phyloP scores from a whole-genome alignment of 352 stramenopile species.

The Phytophthora macrochlamydospora region DNA sequence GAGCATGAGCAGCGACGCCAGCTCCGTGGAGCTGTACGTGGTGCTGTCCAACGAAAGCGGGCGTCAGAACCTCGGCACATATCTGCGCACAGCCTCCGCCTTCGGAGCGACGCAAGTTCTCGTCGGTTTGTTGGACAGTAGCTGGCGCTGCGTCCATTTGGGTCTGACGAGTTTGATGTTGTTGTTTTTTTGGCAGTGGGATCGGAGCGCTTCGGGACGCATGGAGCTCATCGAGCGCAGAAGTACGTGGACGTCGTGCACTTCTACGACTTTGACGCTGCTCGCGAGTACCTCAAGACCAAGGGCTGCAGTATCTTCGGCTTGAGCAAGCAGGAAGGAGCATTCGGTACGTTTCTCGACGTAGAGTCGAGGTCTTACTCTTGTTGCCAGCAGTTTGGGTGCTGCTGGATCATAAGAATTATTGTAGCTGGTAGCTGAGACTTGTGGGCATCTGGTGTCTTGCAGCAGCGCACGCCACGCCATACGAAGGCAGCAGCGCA shows the following conservation, averaged over 20 bases:
- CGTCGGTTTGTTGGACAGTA: constrained; percentile 50
- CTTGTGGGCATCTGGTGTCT: constrained; percentile 12
- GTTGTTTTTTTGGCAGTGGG: constrained; percentile 44
- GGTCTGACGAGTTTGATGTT: constrained; percentile 4
- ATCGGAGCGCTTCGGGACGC: constrained; percentile 76
- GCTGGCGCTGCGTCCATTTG: background rate
- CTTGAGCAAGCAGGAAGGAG: constrained; percentile 36
- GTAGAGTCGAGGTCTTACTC: background rate
- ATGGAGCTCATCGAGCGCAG: constrained; percentile 76
- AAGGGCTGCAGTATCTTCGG: constrained; percentile 69
- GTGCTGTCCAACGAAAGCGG: constrained; percentile 78
- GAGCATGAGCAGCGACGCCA: constrained; percentile 17
- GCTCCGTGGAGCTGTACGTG: constrained; percentile 58
- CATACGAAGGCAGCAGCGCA: constrained; percentile 58
- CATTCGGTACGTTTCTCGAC: constrained; percentile 33
- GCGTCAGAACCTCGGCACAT: constrained; percentile 81
- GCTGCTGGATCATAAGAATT: background rate
- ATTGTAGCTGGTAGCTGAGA: constrained; percentile 10
- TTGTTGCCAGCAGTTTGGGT: constrained; percentile 23
- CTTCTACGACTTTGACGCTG: constrained; percentile 73
- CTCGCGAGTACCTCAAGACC: constrained; percentile 55
- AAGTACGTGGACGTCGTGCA: constrained; percentile 83
- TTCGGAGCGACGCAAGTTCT: constrained; percentile 78
- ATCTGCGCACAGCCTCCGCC: constrained; percentile 72
- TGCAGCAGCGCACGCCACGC: constrained; percentile 51